These are phyloP conservation scores for Boletus reticulatus DNA, from an alignment of 768 basidiomycete genomes.

Conservation along the genomic window DNA sequence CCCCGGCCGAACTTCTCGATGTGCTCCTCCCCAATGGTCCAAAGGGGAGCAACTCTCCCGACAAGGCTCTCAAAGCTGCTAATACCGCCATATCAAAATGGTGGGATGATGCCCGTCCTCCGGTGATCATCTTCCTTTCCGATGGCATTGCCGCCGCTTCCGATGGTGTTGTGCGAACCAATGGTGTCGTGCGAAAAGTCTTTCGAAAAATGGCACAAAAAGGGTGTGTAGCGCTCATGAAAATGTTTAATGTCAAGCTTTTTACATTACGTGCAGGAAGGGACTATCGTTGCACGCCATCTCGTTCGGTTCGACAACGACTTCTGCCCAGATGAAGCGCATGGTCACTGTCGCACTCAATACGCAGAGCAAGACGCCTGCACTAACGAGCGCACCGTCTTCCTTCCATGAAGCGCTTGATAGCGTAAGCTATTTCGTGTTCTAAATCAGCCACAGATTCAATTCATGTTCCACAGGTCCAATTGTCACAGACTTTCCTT, in stretches of 20 bases:
- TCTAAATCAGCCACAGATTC: not conserved
- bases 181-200: constrained; percentile 33
- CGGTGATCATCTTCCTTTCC: constrained; percentile 56
- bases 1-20: constrained; percentile 44
- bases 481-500: constrained; percentile 52
- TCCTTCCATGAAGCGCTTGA: constrained; percentile 50
- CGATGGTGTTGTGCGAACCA: constrained; percentile 36
- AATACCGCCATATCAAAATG: constrained; percentile 36
- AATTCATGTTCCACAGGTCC: constrained; percentile 35
- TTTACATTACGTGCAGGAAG: constrained; percentile 34
- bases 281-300: constrained; percentile 59
- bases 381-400: constrained; percentile 33
- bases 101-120: constrained; percentile 47
- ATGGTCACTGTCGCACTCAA: constrained; percentile 52
- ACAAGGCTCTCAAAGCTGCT: constrained; percentile 38
- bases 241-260: not conserved
- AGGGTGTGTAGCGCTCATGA: constrained; percentile 34
- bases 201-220: constrained; percentile 36
- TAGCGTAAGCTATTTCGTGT: constrained; percentile 34
- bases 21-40: constrained; percentile 35
- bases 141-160: constrained; percentile 45
- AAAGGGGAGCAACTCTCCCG: constrained; percentile 42
- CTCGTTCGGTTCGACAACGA: constrained; percentile 43
- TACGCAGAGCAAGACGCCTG: constrained; percentile 37
- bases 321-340: constrained; percentile 30